Conservation (phyloP, 1,284 basidiomycete genomes). For the Ceratobasidium sp. region DNA sequence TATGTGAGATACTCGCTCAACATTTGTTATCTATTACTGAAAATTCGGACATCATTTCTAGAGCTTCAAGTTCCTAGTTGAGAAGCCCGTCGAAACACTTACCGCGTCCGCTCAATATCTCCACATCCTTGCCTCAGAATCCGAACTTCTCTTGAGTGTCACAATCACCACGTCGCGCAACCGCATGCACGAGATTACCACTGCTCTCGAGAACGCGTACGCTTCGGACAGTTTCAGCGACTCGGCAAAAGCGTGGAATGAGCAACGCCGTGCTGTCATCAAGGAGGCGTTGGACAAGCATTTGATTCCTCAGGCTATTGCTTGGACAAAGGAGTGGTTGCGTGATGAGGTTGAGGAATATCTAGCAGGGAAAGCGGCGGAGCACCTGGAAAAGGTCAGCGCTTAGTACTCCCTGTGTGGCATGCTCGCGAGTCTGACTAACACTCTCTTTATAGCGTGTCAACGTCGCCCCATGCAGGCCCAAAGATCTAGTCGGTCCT, state of each 20-base stretch:
- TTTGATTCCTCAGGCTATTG: slow-evolving; percentile 81
- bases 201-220: slow-evolving; percentile 82
- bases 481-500: slow-evolving; percentile 51
- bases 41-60: slow-evolving; percentile 52
- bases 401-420: background rate
- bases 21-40: background rate
- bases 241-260: slow-evolving; percentile 92
- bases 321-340: slow-evolving; percentile 91
- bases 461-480: slow-evolving; percentile 70
- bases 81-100: slow-evolving; percentile 84
- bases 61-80: slow-evolving; percentile 95
- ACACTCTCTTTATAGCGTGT: slow-evolving; percentile 40
- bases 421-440: background rate
- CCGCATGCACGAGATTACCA: slow-evolving; percentile 72
- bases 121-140: slow-evolving; percentile 91
- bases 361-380: slow-evolving; percentile 73
- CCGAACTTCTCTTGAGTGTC: slow-evolving; percentile 85
- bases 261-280: slow-evolving; percentile 81
- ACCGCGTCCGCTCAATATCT: slow-evolving; percentile 82
- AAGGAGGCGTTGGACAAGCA: slow-evolving; percentile 81
- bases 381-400: slow-evolving; percentile 76
- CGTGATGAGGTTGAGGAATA: slow-evolving; percentile 91
- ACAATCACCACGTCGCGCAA: slow-evolving; percentile 75
- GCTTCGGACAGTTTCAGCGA: slow-evolving; percentile 88
- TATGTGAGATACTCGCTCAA: slow-evolving; percentile 68